Evolutionary conservation across 2,329 filamentous ascomycete species (phyloP).

Genomic region (Botryotinia narcissicola): DNA sequence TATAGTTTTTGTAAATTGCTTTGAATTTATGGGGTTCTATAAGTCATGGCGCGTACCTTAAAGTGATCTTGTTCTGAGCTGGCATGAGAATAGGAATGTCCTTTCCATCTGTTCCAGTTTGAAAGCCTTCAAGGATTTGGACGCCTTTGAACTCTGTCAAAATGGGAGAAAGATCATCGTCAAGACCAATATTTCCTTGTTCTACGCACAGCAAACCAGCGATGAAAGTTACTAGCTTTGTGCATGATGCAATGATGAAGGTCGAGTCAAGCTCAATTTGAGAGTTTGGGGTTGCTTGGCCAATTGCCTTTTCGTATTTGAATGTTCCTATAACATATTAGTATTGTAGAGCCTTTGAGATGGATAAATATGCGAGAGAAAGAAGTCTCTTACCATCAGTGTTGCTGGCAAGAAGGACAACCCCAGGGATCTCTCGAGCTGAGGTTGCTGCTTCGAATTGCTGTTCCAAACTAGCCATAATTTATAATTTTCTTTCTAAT

Average conservation of each 20-base stretch:
- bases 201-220: conserved; percentile 58
- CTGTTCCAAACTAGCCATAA: conserved; percentile 26
- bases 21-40: background rate
- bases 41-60: conserved; percentile 24
- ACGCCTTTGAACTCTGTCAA: conserved; percentile 33
- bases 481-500: background rate
- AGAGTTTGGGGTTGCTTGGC: conserved; percentile 46
- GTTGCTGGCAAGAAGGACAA: conserved; percentile 27
- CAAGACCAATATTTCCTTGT: conserved; percentile 47
- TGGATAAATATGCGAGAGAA: too few species aligned
- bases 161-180: conserved; percentile 41
- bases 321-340: conserved; percentile 36
- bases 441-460: conserved; percentile 24
- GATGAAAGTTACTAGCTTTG: conserved; percentile 52
- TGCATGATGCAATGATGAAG: conserved; percentile 59
- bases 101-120: conserved; percentile 20
- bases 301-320: conserved; percentile 40
- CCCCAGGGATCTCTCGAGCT: conserved; percentile 27
- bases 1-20: conserved; percentile 14
- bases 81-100: conserved; percentile 25
- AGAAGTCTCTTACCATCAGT: conserved; percentile 22
- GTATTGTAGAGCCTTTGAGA: background rate
- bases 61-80: conserved; percentile 32
- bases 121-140: conserved; percentile 32
- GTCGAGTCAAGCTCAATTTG: conserved; percentile 58